Percentiles rank a stretch among this genome's conserved stretches.
Conservation (phyloP, 2,329 filamentous ascomycete species). For the Camillea tinctor region DNA sequence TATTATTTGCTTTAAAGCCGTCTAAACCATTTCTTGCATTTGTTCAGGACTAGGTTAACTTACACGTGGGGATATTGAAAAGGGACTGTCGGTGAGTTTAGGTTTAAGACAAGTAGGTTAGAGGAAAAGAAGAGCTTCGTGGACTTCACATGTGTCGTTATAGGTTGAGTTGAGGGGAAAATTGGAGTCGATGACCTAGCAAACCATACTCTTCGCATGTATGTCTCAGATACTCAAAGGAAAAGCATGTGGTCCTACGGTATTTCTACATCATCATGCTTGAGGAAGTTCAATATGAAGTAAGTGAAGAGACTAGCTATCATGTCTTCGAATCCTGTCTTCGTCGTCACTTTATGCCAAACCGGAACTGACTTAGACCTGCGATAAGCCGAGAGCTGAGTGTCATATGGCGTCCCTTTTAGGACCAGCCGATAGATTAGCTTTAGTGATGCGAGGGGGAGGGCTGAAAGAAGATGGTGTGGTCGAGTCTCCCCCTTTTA, state of each 20-base stretch:
- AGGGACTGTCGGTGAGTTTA: no score
- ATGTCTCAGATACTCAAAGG: not conserved
- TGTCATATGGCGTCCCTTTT: not conserved
- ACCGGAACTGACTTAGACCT: not conserved
- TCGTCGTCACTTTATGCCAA: not conserved
- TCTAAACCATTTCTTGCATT: no score
- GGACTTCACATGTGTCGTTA: no score
- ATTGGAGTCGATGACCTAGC: no score
- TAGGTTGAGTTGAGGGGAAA: no score
- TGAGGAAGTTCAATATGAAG: not conserved
- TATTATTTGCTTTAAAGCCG: not conserved
- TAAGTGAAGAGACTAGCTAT: not conserved
- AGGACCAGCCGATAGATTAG: not conserved
- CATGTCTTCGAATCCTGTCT: not conserved
- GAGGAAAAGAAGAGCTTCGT: no score
- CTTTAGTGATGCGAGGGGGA: not conserved
- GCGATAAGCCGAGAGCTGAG: not conserved
- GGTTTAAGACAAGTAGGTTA: no score
- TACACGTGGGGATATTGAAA: no score
- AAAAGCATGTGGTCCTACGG: not conserved
- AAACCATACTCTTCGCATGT: not conserved
- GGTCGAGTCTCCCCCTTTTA: not conserved
- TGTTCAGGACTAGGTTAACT: no score
- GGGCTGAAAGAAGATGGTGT: not conserved
- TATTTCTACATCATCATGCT: not conserved